A percentile compares a stretch with the other conserved stretches of the same genome.
phyloP scores from a whole-genome alignment of 176 grass and related monocot species.

The Poa pratensis region DNA sequence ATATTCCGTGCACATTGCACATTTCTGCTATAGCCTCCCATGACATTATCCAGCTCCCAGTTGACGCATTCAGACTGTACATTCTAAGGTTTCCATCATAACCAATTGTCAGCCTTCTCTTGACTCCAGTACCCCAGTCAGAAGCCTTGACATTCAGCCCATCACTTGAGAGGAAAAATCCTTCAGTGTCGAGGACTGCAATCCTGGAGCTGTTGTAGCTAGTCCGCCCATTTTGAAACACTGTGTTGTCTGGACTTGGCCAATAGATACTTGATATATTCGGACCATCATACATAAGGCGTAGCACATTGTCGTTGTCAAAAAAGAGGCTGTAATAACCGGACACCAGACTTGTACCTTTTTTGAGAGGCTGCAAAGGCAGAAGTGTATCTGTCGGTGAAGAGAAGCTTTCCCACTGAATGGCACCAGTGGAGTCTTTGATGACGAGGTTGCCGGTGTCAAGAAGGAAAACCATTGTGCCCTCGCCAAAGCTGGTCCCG shows the following conservation, averaged over 20 bases:
- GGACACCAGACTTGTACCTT: conserved; percentile 56
- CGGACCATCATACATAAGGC: conserved; percentile 69
- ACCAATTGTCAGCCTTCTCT: conserved; percentile 60
- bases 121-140: conserved; percentile 50
- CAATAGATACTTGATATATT: conserved; percentile 68
- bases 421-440: conserved; percentile 34
- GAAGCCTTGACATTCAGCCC: conserved; percentile 46
- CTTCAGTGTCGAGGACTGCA: conserved; percentile 57
- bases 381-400: conserved; percentile 68
- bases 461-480: conserved; percentile 46
- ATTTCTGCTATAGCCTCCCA: conserved; percentile 52
- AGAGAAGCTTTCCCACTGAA: conserved; percentile 71
- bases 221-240: conserved; percentile 43
- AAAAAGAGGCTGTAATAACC: conserved; percentile 65
- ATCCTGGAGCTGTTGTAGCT: conserved; percentile 62
- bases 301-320: conserved; percentile 68
- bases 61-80: conserved; percentile 47
- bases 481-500: conserved; percentile 34
- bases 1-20: conserved; percentile 61
- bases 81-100: conserved; percentile 64
- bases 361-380: conserved; percentile 54
- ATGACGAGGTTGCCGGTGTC: conserved; percentile 76
- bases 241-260: conserved; percentile 44
- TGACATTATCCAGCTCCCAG: conserved; percentile 48
- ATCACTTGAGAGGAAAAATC: conserved; percentile 66